Evolutionary conservation across 768 basidiomycete species (phyloP), one percentile per base, ranked within the genome.

Genomic region (Suillus paluster): DNA sequence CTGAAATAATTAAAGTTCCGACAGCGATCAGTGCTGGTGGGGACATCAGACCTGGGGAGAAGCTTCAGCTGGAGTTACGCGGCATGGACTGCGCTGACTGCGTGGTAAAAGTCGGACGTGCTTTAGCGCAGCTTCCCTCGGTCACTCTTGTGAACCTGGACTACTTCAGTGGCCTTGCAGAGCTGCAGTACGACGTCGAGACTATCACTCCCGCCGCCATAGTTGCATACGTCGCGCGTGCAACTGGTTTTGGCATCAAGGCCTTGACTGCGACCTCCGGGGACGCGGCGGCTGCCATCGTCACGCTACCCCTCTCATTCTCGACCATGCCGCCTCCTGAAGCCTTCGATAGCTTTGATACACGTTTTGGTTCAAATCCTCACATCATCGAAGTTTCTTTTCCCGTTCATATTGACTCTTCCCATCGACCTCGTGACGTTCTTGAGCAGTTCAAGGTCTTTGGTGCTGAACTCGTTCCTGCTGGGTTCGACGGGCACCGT

Each of bases 351-450:
- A n/a, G 27, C 12, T 60, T 61, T 4, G 59, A 45, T 56, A 65
- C 49, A 10, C 52, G 60, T 34, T 48, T 52, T 11, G 49, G 34
- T 15, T 17, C 39, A 17, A 41, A 41, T 41, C 6, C 15, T 17
- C 39, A 41, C 39, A 17, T 41, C 39, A 41, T 41, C 17, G 39
- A 41, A 17, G 55, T 63, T 34, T 60, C 57, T 36, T 67, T 70
- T 49, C 59, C 55, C 30, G 62, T 66, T 33, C 55, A 48, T n/a
- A 49, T 33, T 9, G 61, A 67, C 25, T 33, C 38, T 27, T 23
- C 57, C 36, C 62, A 41, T 38, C 68, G 61, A 19, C 77, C 78
- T 0, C 78, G 79, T 34, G 67, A 72, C 3, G 73, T 78, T 46
- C 58, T 80, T 33, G 68, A 65, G 19, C 50, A 56, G 12, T 76